Percentiles rank a stretch among this genome's conserved stretches.
These are phyloP conservation scores for Actinomucor elegans DNA, from an alignment of 371 early-diverging fungal species.

Conservation along the genomic window DNA sequence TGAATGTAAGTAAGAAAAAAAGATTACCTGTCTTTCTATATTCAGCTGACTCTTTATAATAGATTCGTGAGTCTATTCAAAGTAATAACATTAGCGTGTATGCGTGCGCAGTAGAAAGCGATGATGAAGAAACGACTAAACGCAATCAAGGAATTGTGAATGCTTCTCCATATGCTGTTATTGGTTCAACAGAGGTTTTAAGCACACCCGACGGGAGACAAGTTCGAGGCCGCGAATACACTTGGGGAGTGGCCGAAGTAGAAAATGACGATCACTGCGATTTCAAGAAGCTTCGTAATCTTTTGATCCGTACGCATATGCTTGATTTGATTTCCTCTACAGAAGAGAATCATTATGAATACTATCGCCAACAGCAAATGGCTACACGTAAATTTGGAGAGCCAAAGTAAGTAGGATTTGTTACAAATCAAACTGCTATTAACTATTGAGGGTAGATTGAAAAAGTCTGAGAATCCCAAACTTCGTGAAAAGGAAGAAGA, in stretches of 20 bases:
- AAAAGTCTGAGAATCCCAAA: slow-evolving; percentile 77
- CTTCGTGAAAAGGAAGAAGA: slow-evolving; percentile 88
- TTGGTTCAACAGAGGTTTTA: slow-evolving; percentile 85
- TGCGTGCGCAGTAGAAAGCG: slow-evolving; percentile 74
- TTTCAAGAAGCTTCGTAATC: slow-evolving; percentile 88
- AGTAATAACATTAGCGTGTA: slow-evolving; percentile 73
- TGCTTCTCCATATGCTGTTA: slow-evolving; percentile 92
- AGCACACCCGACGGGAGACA: slow-evolving; percentile 61
- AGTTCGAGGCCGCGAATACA: slow-evolving; percentile 85
- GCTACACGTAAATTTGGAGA: slow-evolving; percentile 79
- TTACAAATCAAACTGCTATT: too few species aligned
- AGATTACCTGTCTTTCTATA: too few species aligned
- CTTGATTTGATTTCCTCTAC: slow-evolving; percentile 84
- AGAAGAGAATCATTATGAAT: slow-evolving; percentile 88
- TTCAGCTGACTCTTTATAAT: background rate
- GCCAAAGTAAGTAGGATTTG: slow-evolving; percentile 56
- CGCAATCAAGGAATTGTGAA: slow-evolving; percentile 77
- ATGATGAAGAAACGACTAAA: slow-evolving; percentile 73
- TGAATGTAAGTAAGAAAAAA: slow-evolving; percentile 49
- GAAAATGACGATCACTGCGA: too few species aligned
- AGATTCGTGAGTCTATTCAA: slow-evolving; percentile 72
- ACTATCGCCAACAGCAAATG: slow-evolving; percentile 78
- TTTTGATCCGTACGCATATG: slow-evolving; percentile 92
- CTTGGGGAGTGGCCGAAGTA: slow-evolving; percentile 93
- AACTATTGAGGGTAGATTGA: slow-evolving; percentile 35